Percentiles rank a stretch among this genome's conserved stretches.
Conservation (phyloP, 1,284 basidiomycete genomes). For the Apiotrichum veenhuisii region DNA sequence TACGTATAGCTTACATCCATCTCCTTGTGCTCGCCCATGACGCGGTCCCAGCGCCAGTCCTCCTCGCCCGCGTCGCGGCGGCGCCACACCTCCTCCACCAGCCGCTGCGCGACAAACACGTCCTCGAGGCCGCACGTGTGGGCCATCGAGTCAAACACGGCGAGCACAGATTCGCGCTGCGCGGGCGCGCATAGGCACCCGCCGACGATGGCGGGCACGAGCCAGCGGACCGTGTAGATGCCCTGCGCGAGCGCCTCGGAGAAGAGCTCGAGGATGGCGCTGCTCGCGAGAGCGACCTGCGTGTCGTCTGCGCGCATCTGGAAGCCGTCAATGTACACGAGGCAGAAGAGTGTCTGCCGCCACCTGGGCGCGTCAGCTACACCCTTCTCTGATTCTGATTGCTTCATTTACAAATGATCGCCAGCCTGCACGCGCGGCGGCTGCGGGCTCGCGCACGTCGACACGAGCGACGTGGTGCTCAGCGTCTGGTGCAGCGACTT, state of each 20-base stretch:
- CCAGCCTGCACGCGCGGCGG: slow-evolving; percentile 9
- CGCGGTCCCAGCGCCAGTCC: not conserved
- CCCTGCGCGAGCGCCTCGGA: slow-evolving; percentile 9
- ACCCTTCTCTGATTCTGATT: too few relatives aligned
- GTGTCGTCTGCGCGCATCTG: not conserved
- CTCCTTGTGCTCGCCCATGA: not conserved
- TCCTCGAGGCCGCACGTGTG: slow-evolving; percentile 11
- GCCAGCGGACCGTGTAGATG: slow-evolving; percentile 15
- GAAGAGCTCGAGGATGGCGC: slow-evolving; percentile 12
- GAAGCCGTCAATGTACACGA: slow-evolving; percentile 9
- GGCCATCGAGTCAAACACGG: slow-evolving; percentile 11
- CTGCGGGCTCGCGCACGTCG: slow-evolving; percentile 8
- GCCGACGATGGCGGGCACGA: slow-evolving; percentile 7
- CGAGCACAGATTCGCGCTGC: not conserved
- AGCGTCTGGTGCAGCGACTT: slow-evolving; percentile 6
- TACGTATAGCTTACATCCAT: not conserved
- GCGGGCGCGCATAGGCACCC: not conserved
- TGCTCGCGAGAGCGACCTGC: slow-evolving; percentile 1
- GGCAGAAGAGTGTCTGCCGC: slow-evolving; percentile 5
- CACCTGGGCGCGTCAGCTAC: not conserved
- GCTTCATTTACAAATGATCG: slow-evolving; percentile 3
- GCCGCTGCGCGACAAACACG: slow-evolving; percentile 3
- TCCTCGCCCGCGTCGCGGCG: not conserved
- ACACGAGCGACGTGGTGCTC: slow-evolving; percentile 2
- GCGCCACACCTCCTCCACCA: slow-evolving; percentile 9